A percentile compares a stretch with the other conserved stretches of the same genome.
Evolutionary conservation across 1,284 basidiomycete genomes (phyloP).

Genomic region (Caloboletus inedulis): DNA sequence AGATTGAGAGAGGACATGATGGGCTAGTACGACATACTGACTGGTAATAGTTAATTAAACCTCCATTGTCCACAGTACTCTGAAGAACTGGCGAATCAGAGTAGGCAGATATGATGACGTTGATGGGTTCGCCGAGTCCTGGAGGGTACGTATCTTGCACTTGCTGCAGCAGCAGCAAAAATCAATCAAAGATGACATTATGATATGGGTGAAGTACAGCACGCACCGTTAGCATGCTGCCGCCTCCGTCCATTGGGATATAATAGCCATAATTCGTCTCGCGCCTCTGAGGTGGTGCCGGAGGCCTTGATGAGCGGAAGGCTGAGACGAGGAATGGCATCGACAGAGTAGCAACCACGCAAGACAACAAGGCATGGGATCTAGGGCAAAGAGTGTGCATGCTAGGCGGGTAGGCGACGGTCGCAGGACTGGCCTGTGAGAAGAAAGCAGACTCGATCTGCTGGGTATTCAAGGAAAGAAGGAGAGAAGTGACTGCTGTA

Average conservation of each 20-base stretch:
- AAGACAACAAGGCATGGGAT: constrained; percentile 4
- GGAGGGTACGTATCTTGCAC: constrained; percentile 63
- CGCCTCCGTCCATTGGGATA: constrained; percentile 41
- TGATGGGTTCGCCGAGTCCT: constrained; percentile 87
- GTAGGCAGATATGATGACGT: constrained; percentile 79
- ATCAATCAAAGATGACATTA: neutral
- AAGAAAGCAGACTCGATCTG: neutral
- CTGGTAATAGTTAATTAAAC: constrained; percentile 78
- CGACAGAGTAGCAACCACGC: constrained; percentile 10
- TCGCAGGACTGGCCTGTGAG: neutral
- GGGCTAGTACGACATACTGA: constrained; percentile 32
- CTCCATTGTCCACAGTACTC: constrained; percentile 61
- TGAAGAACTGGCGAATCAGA: constrained; percentile 75
- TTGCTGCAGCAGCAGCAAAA: constrained; percentile 34
- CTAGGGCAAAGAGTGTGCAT: constrained; percentile 6
- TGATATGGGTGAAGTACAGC: neutral
- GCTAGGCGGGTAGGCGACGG: neutral
- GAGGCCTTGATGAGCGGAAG: neutral
- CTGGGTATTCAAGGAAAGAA: neutral
- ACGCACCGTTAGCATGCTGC: constrained; percentile 48
- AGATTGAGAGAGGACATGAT: neutral
- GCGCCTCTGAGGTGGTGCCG: constrained; percentile 17
- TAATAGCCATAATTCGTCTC: constrained; percentile 42
- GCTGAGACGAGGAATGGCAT: constrained; percentile 10
- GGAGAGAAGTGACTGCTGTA: neutral